A percentile compares a stretch with the other conserved stretches of the same genome.
Evolutionary conservation across 2,329 filamentous ascomycete species (phyloP).

Genomic region (Colletotrichum tofieldiae): DNA sequence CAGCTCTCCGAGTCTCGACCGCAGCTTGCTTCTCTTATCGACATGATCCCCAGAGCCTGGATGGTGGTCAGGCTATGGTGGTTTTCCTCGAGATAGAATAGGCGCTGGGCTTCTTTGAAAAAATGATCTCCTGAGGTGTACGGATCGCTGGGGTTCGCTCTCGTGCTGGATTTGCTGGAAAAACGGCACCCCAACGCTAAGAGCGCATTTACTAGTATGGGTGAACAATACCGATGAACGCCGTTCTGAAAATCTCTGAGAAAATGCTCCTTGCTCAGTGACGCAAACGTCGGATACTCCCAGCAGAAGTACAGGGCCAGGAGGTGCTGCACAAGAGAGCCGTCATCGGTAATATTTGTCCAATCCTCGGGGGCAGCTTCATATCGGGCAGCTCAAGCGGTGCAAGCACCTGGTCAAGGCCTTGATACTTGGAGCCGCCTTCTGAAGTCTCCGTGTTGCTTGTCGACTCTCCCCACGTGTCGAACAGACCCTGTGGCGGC

Average conservation of each 20-base stretch:
- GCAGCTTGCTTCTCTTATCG: constrained; percentile 80
- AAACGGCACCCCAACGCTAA: constrained; percentile 78
- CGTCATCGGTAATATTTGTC: constrained; percentile 74
- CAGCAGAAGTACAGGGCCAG: constrained; percentile 81
- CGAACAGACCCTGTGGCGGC: constrained; percentile 63
- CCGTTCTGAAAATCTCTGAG: constrained; percentile 75
- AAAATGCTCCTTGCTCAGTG: constrained; percentile 81
- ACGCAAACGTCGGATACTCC: constrained; percentile 82
- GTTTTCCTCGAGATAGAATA: constrained; percentile 72
- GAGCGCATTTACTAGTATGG: constrained; percentile 77
- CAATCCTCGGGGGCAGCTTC: constrained; percentile 65
- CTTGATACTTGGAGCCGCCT: constrained; percentile 46
- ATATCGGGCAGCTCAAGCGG: constrained; percentile 61
- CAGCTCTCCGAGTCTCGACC: constrained; percentile 82
- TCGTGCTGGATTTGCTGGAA: constrained; percentile 75
- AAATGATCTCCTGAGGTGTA: constrained; percentile 81
- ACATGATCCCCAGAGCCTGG: constrained; percentile 84
- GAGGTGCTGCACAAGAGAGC: constrained; percentile 73
- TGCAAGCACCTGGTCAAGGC: constrained; percentile 65
- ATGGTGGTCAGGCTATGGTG: constrained; percentile 78
- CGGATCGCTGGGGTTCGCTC: constrained; percentile 73
- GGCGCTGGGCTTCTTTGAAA: constrained; percentile 77
- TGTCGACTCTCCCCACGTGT: constrained; percentile 63
- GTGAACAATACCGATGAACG: constrained; percentile 76
- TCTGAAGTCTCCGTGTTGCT: constrained; percentile 52